Evolutionary conservation across 495 filamentous ascomycete species (phyloP).

Genomic region (Neurospora africana): DNA sequence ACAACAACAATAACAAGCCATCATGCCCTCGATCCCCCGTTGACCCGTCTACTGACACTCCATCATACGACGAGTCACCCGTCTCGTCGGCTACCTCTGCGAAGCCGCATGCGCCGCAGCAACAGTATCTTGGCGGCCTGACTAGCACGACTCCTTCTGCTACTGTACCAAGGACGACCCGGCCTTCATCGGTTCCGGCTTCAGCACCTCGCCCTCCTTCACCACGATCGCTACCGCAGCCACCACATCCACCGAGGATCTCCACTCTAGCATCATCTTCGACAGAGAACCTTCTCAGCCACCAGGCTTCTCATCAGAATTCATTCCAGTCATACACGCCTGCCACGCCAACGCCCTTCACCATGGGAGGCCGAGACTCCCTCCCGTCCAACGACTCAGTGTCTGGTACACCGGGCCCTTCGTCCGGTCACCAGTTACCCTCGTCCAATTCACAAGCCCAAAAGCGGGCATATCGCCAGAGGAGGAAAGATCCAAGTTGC

Average conservation of each 20-base stretch:
- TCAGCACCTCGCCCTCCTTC: slow-evolving; percentile 35
- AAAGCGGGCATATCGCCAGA: slow-evolving; percentile 89
- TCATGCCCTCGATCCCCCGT: slow-evolving; percentile 39
- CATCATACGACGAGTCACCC: slow-evolving; percentile 44
- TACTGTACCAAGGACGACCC: slow-evolving; percentile 14
- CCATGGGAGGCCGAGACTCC: slow-evolving; percentile 40
- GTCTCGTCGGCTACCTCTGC: slow-evolving; percentile 47
- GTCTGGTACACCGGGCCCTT: slow-evolving; percentile 39
- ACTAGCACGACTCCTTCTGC: slow-evolving; percentile 29
- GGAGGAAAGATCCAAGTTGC: slow-evolving; percentile 94
- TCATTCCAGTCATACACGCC: slow-evolving; percentile 38
- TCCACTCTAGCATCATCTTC: not conserved
- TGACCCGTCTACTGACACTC: slow-evolving; percentile 33
- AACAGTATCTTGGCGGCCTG: slow-evolving; percentile 35
- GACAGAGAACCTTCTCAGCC: slow-evolving; percentile 7
- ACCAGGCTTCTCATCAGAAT: slow-evolving; percentile 15
- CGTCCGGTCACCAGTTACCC: slow-evolving; percentile 28
- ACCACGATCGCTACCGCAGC: slow-evolving; percentile 24
- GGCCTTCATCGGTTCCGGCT: slow-evolving; percentile 25
- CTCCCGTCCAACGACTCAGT: slow-evolving; percentile 41
- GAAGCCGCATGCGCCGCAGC: slow-evolving; percentile 20
- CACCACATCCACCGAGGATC: slow-evolving; percentile 5
- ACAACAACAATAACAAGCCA: slow-evolving; percentile 23
- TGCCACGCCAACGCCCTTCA: slow-evolving; percentile 32
- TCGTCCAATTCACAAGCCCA: slow-evolving; percentile 47